phyloP scores from a whole-genome alignment of 352 stramenopile species.

The Globisporangium alternatum region DNA sequence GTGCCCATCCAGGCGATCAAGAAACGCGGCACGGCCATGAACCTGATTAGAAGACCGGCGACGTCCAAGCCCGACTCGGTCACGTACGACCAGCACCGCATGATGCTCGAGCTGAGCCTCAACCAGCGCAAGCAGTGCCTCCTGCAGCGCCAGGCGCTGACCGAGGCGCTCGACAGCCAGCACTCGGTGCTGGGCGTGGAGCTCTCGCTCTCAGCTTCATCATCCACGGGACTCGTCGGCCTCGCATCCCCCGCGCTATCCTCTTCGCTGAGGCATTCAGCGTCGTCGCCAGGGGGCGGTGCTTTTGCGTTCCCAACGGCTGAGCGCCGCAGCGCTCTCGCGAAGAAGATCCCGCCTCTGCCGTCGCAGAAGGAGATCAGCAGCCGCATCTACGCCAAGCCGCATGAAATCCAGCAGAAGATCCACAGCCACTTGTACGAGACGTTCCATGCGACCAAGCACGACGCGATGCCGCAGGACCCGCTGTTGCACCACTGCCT shows the following conservation, averaged over 20 bases:
- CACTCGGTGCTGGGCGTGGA: slow-evolving; percentile 67
- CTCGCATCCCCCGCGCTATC: slow-evolving; percentile 6
- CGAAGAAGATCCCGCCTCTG: slow-evolving; percentile 47
- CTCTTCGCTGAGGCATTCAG: slow-evolving; percentile 6
- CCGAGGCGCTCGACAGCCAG: slow-evolving; percentile 32
- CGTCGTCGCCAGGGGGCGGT: slow-evolving; percentile 14
- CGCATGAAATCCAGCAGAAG: slow-evolving; percentile 62
- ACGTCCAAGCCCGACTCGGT: slow-evolving; percentile 47
- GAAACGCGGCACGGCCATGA: slow-evolving; percentile 24
- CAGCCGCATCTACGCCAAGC: slow-evolving; percentile 56
- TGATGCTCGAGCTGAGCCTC: slow-evolving; percentile 68
- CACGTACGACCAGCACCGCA: slow-evolving; percentile 54
- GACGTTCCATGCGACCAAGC: slow-evolving; percentile 31
- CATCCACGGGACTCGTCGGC: slow-evolving; percentile 10
- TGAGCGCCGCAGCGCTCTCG: slow-evolving; percentile 20
- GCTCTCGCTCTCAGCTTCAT: slow-evolving; percentile 15
- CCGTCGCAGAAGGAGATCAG: slow-evolving; percentile 61
- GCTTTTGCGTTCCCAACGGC: neutral
- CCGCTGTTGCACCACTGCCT: slow-evolving; percentile 64
- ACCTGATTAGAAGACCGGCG: slow-evolving; percentile 21
- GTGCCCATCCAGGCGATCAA: slow-evolving; percentile 31
- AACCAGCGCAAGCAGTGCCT: slow-evolving; percentile 66
- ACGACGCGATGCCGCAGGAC: slow-evolving; percentile 53
- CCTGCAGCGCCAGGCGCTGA: slow-evolving; percentile 41
- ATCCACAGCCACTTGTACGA: slow-evolving; percentile 65